Evolutionary conservation across 495 filamentous ascomycete species (phyloP).

Genomic region (Aspergillus mulundensis): DNA sequence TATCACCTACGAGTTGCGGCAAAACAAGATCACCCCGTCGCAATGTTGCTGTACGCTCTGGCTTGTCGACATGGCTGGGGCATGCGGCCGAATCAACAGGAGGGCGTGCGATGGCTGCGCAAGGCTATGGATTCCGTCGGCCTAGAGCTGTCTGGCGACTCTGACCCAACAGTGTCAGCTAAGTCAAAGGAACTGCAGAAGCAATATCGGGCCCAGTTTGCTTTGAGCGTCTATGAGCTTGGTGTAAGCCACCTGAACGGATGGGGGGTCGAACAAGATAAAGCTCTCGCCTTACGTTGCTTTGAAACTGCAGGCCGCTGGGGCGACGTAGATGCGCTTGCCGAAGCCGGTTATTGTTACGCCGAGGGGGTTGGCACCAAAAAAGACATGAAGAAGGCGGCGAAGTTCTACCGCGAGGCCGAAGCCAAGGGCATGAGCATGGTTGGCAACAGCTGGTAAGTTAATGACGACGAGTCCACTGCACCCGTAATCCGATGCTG

Average conservation of each 20-base stretch:
- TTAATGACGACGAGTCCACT: slow-evolving; percentile 10
- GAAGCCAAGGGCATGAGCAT: slow-evolving; percentile 93
- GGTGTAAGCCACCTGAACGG: slow-evolving; percentile 97
- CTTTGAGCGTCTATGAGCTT: slow-evolving; percentile 90
- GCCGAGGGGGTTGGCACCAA: slow-evolving; percentile 81
- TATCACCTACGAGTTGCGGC: slow-evolving; percentile 93
- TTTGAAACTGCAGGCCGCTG: slow-evolving; percentile 95
- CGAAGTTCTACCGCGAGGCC: slow-evolving; percentile 82
- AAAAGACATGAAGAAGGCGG: slow-evolving; percentile 94
- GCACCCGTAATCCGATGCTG: slow-evolving; percentile 1
- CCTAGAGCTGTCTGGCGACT: slow-evolving; percentile 76
- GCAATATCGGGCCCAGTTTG: slow-evolving; percentile 83
- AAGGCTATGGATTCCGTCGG: slow-evolving; percentile 84
- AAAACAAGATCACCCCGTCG: slow-evolving; percentile 77
- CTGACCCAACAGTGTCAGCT: slow-evolving; percentile 59
- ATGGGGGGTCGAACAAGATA: slow-evolving; percentile 94
- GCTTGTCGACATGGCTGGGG: slow-evolving; percentile 99
- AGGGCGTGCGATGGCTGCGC: slow-evolving; percentile 86
- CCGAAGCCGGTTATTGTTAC: slow-evolving; percentile 85
- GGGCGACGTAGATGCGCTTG: slow-evolving; percentile 94
- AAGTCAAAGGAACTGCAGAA: slow-evolving; percentile 64
- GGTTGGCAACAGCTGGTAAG: slow-evolving; percentile 96
- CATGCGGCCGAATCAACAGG: slow-evolving; percentile 82
- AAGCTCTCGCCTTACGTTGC: slow-evolving; percentile 78
- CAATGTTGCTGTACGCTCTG: slow-evolving; percentile 92